phyloP scores from a whole-genome alignment of 768 basidiomycete genomes.

The Pulveroboletus sp. region DNA sequence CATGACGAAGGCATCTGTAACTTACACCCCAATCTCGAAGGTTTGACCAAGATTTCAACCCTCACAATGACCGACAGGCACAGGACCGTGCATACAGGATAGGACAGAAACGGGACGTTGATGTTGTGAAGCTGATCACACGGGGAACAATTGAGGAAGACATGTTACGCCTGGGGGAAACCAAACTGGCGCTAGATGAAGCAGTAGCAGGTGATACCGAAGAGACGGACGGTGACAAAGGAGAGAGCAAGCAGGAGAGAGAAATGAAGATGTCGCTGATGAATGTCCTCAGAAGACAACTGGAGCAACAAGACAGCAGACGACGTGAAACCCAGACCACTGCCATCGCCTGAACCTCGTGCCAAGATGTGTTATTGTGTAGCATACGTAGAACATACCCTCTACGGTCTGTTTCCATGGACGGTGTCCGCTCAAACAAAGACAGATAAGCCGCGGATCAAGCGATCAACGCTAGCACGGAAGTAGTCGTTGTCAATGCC shows the following conservation, averaged over 20 bases:
- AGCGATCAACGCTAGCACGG: constrained; percentile 69
- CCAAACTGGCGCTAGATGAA: constrained; percentile 88
- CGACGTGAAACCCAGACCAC: constrained; percentile 4
- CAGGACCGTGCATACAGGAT: constrained; percentile 97
- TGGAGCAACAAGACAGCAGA: constrained; percentile 50
- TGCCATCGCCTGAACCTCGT: constrained; percentile 1
- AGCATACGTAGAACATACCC: constrained; percentile 21
- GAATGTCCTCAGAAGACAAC: constrained; percentile 77
- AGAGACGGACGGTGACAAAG: constrained; percentile 55
- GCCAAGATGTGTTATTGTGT: constrained; percentile 6
- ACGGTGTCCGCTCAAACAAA: constrained; percentile 29
- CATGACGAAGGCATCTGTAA: not conserved
- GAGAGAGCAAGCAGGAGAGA: constrained; percentile 60
- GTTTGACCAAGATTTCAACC: constrained; percentile 98
- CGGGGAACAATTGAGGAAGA: constrained; percentile 94
- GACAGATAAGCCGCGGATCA: constrained; percentile 56
- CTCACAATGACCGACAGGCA: constrained; percentile 95
- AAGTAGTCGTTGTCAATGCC: constrained; percentile 96
- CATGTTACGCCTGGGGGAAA: constrained; percentile 84
- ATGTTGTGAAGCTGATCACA: constrained; percentile 91
- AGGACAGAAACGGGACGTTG: constrained; percentile 90
- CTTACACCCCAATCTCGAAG: constrained; percentile 32
- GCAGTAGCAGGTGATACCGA: constrained; percentile 78
- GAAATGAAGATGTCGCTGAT: constrained; percentile 86
- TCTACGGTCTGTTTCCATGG: constrained; percentile 7